Evolutionary conservation across 371 early-diverging fungal genomes (phyloP), one percentile per base, ranked within the genome.

Genomic region (Paraphysoderma sedebokerense): DNA sequence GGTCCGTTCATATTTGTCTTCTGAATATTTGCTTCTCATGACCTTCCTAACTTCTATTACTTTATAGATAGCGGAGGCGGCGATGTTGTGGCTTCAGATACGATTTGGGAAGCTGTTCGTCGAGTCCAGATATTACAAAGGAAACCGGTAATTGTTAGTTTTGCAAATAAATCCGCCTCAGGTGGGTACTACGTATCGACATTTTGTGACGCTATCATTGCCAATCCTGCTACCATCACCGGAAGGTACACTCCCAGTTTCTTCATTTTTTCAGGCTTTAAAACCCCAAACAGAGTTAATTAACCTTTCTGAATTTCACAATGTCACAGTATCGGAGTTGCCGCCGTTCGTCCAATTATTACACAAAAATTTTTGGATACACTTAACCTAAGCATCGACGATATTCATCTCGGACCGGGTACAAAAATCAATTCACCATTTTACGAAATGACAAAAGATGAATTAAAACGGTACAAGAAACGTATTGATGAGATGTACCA

Each of bases 311-410:
- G n/a, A n/a, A n/a, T n/a, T n/a, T n/a, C n/a, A n/a, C n/a, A n/a
- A n/a, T n/a, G n/a, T n/a, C n/a, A n/a, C 37, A 71, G 73, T 30
- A 78, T 78, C 44, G 78, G 78, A 26, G 77, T 76, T 0, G 76
- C 73, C 0, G 40, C 68, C 0, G 40, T 63, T 32, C 47, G 68
- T 26, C 77, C 75, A 1, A 53, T 53, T 30, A 46, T 76, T 38
- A 63, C 72, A 2, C 51, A 49, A 13, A 61, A 67, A 52, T 53
- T 69, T 36, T 62, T 74, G 44, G 67, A 65, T 48, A 44, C 57
- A 39, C 44, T 70, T 3, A 75, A 76, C 1, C 53, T 70, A 30
- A 73, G 60, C 31, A 56, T 72, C n/a, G 76, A 70, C 24, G 49
- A 55, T 32, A 52, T 63, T 24, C 55, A 59, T 44, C 61, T 66